Evolutionary conservation across 2,329 filamentous ascomycete genomes (phyloP).

Genomic region (Thyridium curvatum): DNA sequence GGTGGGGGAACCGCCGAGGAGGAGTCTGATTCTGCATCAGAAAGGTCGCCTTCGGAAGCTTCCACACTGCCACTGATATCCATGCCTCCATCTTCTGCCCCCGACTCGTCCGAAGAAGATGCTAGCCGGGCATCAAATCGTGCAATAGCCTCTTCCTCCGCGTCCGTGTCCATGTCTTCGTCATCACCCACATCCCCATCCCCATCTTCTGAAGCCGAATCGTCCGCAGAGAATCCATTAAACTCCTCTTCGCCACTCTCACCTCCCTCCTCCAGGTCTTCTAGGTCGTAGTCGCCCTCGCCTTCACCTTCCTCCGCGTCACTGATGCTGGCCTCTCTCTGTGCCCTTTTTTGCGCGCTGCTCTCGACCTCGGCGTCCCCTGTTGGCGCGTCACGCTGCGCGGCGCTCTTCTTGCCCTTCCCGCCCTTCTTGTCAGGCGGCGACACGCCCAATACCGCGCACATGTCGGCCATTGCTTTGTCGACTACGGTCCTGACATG

Average conservation of each 20-base stretch:
- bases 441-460: constrained; percentile 39
- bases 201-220: constrained; percentile 11
- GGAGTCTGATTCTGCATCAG: background rate
- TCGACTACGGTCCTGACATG: constrained; percentile 43
- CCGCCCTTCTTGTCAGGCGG: constrained; percentile 34
- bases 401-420: constrained; percentile 23
- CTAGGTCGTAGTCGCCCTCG: constrained; percentile 10
- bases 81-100: constrained; percentile 22
- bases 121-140: constrained; percentile 17
- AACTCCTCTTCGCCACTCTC: constrained; percentile 25
- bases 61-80: background rate
- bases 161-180: constrained; percentile 17
- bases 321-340: constrained; percentile 1
- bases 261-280: constrained; percentile 20
- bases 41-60: constrained; percentile 2
- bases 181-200: constrained; percentile 8
- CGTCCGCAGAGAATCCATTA: constrained; percentile 5
- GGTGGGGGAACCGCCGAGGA: constrained; percentile 4
- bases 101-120: constrained; percentile 23
- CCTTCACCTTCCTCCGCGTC: constrained; percentile 27
- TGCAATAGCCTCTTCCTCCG: constrained; percentile 14
- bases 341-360: constrained; percentile 13
- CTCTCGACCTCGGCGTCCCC: constrained; percentile 24
- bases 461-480: constrained; percentile 42
- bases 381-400: constrained; percentile 6